Evolutionary conservation across 805 yeast genomes (phyloP), one percentile per base, ranked within the genome.

Genomic region (Candida odintsovae): DNA sequence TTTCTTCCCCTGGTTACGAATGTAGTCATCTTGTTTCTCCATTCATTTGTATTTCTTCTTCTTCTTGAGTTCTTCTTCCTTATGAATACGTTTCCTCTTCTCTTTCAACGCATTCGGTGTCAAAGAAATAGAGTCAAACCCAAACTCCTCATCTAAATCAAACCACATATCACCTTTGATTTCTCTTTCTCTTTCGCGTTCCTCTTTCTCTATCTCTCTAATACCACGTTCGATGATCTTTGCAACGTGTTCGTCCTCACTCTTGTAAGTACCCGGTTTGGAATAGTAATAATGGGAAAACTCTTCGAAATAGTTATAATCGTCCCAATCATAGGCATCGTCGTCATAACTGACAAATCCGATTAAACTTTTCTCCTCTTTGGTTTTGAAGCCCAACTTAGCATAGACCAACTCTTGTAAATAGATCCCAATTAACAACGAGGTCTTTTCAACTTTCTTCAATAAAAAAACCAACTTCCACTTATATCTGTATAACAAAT

Each of bases 91-190:
- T 36, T 16, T 36, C 20, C 23, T 19, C 25, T 20, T 36, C 12
- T 36, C 25, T 36, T 19, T 13, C 22, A 36, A 36, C 3, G 39
- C 19, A 7, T 36, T 36, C 12, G 23, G 39, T 12, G 22, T 36
- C 19, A 36, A 36, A 6, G 22, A 19, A 6, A 36, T 36, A 7
- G 48, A 22, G 40, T 57, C 54, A 41, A 57, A 56, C 4, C 60
- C 58, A 44, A 40, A 58, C n/a, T 56, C 50, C 26, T 57, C 59
- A 13, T 52, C 46, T 40, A 50, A 40, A 36, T 52, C 55, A 42
- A 56, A 53, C 5, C 36, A 10, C 13, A 46, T 31, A 6, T 42
- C 50, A 28, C 31, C 31, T 28, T 28, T 28, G n/a, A 28, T 8
- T 28, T 28, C 31, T 13, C n/a, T 12, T 16, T 42, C 47, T 11